Evolutionary conservation across 1,284 basidiomycete genomes (phyloP).

Genomic region (Rhodotorula sp.): DNA sequence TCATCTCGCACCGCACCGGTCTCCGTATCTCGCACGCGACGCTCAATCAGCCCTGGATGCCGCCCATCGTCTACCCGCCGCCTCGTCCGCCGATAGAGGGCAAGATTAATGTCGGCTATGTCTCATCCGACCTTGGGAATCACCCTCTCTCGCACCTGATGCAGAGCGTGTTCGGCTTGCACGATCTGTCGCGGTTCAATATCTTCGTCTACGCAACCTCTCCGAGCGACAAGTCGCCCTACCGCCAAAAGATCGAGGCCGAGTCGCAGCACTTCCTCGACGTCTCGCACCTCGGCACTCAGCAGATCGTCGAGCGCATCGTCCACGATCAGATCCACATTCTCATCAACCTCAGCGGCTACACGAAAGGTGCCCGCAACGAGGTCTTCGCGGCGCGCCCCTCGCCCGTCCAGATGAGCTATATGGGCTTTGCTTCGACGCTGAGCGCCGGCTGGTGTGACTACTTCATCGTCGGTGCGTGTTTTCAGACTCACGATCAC

Average conservation of each 20-base stretch:
- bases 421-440: conserved; percentile 60
- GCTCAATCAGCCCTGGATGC: conserved; percentile 57
- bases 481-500: too few species aligned
- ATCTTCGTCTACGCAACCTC: conserved; percentile 61
- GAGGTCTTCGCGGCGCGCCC: conserved; percentile 63
- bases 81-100: conserved; percentile 54
- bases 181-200: conserved; percentile 55
- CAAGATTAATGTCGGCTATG: conserved; percentile 59
- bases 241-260: conserved; percentile 57
- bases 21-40: conserved; percentile 58
- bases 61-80: conserved; percentile 56
- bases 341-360: conserved; percentile 50
- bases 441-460: conserved; percentile 62
- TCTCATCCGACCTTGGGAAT: conserved; percentile 60
- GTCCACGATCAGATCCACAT: conserved; percentile 59
- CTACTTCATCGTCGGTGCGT: conserved; percentile 54
- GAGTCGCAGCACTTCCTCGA: conserved; percentile 57
- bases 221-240: conserved; percentile 57
- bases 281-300: conserved; percentile 55
- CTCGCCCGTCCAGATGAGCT: conserved; percentile 60
- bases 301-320: conserved; percentile 55
- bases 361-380: conserved; percentile 64
- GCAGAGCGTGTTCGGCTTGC: conserved; percentile 61
- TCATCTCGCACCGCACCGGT: conserved; percentile 61
- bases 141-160: conserved; percentile 64